Evolutionary conservation across 2,329 filamentous ascomycete species (phyloP), one percentile per base, ranked within the genome.

Genomic region (Stemphylium lycopersici): DNA sequence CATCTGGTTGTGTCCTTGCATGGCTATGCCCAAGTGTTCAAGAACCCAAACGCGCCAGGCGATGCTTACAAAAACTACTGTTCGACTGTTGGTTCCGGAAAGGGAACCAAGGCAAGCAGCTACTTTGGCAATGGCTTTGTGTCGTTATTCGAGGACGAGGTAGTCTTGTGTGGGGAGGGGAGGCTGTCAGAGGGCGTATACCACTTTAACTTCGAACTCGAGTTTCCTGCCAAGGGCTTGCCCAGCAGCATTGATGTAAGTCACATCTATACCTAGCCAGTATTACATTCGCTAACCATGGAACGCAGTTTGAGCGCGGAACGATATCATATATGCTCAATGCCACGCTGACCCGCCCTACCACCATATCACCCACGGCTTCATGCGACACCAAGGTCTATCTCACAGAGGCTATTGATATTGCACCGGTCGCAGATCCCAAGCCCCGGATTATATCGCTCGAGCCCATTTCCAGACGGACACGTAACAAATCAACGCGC

Each of bases 191-290:
- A 89, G 41, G 89, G 89, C 34, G 84, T 85, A 63, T 93, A 91
- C 70, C 87, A 92, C 73, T 95, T 95, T 74, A 87, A 89, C 56
- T 91, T 91, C 64, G 86, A 90, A 66, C 77, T 91, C 58, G 79
- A 87, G 52, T 90, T 91, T 62, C 88, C 89, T 2, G 79, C 83
- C 44, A 84, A 86, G 64, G 84, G 83, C 4, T 77, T 95, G 54
- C 90, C 90, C n/a, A 96, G 91, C 76, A 97, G 93, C 74, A 93
- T 99, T 70, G 93, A 96, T 78, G 93, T 97, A 83, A 71, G 90
- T 62, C 52, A 49, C 54, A 43, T 49, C 36, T 42, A 33, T 4
- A 39, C 16, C 43, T 34, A 48, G 41, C 55, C 11, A 61, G 36
- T 47, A 41, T 45, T 20, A 31, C 38, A 52, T 26, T 41, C 54